phyloP scores from a whole-genome alignment of 345 rosid genomes.

The Hevea brasiliensis region DNA sequence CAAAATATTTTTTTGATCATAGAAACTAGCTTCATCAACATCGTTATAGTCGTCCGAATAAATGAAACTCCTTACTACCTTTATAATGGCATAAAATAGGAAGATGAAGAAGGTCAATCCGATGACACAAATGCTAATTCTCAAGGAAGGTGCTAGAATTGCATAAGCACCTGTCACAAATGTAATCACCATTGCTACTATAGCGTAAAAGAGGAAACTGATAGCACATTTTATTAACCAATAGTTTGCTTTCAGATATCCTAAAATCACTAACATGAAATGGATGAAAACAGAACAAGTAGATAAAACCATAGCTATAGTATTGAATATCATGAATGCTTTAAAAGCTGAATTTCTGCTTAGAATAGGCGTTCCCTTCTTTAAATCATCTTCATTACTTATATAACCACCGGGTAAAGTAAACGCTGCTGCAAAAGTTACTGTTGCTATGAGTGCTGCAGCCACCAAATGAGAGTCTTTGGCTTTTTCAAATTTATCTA shows the following conservation, averaged over 20 bases:
- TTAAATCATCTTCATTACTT: neutral
- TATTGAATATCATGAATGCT: neutral
- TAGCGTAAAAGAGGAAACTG: neutral
- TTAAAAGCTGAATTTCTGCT: neutral
- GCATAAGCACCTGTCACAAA: constrained; percentile 18
- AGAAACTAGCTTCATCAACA: too few species aligned
- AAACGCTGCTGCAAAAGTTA: constrained; percentile 23
- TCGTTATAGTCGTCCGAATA: too few species aligned
- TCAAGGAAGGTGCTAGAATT: neutral
- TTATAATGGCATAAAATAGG: neutral
- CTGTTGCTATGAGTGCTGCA: constrained; percentile 21
- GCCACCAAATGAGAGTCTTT: constrained; percentile 7
- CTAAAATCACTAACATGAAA: neutral
- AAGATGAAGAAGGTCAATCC: neutral
- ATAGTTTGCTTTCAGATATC: neutral
- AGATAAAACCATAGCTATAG: constrained; percentile 13
- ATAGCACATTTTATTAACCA: neutral
- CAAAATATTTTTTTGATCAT: too few species aligned
- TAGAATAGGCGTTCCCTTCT: constrained; percentile 10
- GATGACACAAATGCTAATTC: neutral
- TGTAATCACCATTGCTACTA: constrained; percentile 2
- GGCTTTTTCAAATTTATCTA: neutral
- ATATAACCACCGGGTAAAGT: constrained; percentile 26
- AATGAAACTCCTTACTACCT: too few species aligned
- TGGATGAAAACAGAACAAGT: neutral